phyloP scores from a whole-genome alignment of 139 green algal genomes.

The Chlorokybus atmophyticus region DNA sequence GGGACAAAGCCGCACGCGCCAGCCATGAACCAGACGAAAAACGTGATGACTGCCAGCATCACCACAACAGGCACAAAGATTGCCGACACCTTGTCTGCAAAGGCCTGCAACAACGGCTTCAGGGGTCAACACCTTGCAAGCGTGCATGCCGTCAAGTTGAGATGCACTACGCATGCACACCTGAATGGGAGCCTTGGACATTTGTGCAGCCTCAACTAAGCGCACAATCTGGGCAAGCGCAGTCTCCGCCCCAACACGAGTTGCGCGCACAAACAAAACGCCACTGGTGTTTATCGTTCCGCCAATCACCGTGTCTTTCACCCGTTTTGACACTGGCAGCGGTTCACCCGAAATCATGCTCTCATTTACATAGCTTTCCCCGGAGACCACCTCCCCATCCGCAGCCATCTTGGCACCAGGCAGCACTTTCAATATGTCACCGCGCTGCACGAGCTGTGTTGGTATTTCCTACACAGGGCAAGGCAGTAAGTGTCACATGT shows the following conservation, averaged over 20 bases:
- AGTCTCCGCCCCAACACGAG: slow-evolving; percentile 31
- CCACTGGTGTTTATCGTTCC: slow-evolving; percentile 77
- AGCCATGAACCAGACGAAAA: slow-evolving; percentile 54
- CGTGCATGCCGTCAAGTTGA: slow-evolving; percentile 79
- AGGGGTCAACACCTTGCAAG: slow-evolving; percentile 81
- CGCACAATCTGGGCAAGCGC: slow-evolving; percentile 68
- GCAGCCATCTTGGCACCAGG: slow-evolving; percentile 65
- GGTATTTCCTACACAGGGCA: slow-evolving; percentile 56
- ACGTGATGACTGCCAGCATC: slow-evolving; percentile 55
- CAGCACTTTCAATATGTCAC: slow-evolving; percentile 67
- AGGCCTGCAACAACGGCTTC: slow-evolving; percentile 72
- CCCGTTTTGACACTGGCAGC: slow-evolving; percentile 51
- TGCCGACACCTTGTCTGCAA: slow-evolving; percentile 20
- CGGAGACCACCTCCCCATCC: slow-evolving; percentile 65
- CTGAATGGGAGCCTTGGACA: slow-evolving; percentile 88
- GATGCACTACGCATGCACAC: too few species aligned
- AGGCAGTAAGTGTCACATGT: too few species aligned
- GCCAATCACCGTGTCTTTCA: slow-evolving; percentile 58
- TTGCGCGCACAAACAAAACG: slow-evolving; percentile 39
- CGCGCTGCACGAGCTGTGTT: slow-evolving; percentile 57
- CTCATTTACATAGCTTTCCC: slow-evolving; percentile 79
- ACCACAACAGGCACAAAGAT: slow-evolving; percentile 86
- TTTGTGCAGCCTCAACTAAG: slow-evolving; percentile 85
- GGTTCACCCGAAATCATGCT: slow-evolving; percentile 91
- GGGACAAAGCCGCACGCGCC: slow-evolving; percentile 38